Conservation (phyloP, 441 rosid species). For the Isatis lusitanica region DNA sequence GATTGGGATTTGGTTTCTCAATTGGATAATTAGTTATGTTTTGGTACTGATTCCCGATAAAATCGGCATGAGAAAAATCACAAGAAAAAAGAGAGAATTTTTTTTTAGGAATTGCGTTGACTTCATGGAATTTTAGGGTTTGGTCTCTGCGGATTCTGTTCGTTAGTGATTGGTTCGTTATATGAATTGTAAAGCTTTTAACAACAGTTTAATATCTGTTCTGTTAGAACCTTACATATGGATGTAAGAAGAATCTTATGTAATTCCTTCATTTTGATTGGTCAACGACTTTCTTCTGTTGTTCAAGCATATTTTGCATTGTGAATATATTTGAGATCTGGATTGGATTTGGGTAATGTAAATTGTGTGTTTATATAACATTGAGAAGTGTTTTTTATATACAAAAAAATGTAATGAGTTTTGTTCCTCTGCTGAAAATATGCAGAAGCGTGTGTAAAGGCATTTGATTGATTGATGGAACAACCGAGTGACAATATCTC, state of each 20-base stretch:
- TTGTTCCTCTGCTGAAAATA: not conserved
- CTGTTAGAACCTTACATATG: not conserved
- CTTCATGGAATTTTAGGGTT: constrained; percentile 16
- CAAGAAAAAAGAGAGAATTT: not conserved
- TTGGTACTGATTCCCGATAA: constrained; percentile 8
- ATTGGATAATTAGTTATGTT: constrained; percentile 1
- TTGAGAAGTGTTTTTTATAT: constrained; percentile 13
- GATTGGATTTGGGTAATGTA: not conserved
- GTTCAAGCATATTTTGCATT: not conserved
- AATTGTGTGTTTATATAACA: not conserved
- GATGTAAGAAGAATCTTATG: too few relatives aligned
- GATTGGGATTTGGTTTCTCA: constrained; percentile 1
- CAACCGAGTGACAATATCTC: constrained; percentile 31
- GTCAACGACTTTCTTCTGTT: not conserved
- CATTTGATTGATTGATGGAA: constrained; percentile 36
- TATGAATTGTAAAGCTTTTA: not conserved
- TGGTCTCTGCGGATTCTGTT: not conserved
- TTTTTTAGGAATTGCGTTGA: constrained; percentile 5
- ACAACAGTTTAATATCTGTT: not conserved
- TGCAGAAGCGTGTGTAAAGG: constrained; percentile 33
- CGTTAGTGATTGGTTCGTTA: not conserved
- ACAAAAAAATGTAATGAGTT: not conserved
- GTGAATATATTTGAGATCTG: not conserved
- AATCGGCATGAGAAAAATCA: not conserved
- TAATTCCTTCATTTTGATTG: not conserved